These are phyloP conservation scores for Colletotrichum nymphaeae DNA, from an alignment of 2,329 filamentous ascomycete genomes.

Conservation along the genomic window DNA sequence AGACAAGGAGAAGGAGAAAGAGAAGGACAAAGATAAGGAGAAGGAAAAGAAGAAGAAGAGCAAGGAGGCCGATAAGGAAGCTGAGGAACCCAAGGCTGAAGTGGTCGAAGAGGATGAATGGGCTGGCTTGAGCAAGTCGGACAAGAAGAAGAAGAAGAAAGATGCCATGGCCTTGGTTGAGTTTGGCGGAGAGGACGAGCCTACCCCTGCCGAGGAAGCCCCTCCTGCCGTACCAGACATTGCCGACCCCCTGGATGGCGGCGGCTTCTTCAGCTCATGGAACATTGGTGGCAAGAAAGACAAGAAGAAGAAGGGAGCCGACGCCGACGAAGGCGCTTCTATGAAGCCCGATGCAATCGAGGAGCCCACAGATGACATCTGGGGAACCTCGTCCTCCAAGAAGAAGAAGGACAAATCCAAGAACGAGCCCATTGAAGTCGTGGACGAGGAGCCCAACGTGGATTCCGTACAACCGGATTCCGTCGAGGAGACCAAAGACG, in stretches of 20 bases:
- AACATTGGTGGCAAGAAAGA: constrained; percentile 64
- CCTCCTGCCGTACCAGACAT: constrained; percentile 44
- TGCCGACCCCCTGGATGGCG: constrained; percentile 50
- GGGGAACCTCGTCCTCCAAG: constrained; percentile 48
- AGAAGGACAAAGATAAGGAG: constrained; percentile 40
- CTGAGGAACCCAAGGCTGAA: constrained; percentile 24
- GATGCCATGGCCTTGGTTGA: constrained; percentile 49
- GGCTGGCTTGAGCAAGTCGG: constrained; percentile 46
- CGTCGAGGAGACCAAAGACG: constrained; percentile 56
- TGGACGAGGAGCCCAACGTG: constrained; percentile 55
- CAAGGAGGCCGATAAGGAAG: constrained; percentile 42
- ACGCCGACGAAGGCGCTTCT: constrained; percentile 24
- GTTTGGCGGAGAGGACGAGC: constrained; percentile 43
- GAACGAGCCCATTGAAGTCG: constrained; percentile 60
- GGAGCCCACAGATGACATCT: constrained; percentile 55
- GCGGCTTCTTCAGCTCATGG: constrained; percentile 68
- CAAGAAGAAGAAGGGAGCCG: constrained; percentile 45
- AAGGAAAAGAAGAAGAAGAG: constrained; percentile 43
- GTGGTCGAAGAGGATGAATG: constrained; percentile 34
- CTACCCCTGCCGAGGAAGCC: constrained; percentile 40
- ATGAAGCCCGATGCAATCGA: constrained; percentile 54
- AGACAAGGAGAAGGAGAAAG: constrained; percentile 43
- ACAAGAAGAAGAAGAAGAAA: constrained; percentile 60
- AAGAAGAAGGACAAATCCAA: constrained; percentile 66
- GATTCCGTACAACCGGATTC: constrained; percentile 60